Evolutionary conservation across 2,329 filamentous ascomycete species (phyloP).

Genomic region (Diaporthe caulivora): DNA sequence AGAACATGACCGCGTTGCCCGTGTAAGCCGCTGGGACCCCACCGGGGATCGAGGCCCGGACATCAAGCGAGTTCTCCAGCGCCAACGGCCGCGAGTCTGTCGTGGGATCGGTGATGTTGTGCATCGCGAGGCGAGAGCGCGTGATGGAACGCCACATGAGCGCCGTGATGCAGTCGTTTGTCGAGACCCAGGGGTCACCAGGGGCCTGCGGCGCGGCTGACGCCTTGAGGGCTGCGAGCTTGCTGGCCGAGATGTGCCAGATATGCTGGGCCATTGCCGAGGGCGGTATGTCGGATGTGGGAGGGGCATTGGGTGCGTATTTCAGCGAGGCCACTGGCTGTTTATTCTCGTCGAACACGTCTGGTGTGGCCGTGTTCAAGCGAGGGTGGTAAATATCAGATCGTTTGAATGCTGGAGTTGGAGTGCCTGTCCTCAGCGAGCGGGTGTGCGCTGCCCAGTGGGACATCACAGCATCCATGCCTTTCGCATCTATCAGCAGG

Average conservation of each 20-base stretch:
- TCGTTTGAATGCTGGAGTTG: background rate
- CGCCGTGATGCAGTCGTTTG: slow-evolving; percentile 29
- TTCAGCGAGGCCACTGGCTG: slow-evolving; percentile 9
- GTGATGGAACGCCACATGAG: slow-evolving; percentile 27
- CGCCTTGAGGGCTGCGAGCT: slow-evolving; percentile 21
- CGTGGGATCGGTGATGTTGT: background rate
- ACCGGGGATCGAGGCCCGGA: background rate
- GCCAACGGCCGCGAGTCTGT: background rate
- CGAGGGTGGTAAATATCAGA: background rate
- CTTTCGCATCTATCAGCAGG: slow-evolving; percentile 6
- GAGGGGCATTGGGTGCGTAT: slow-evolving; percentile 25
- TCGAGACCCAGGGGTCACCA: slow-evolving; percentile 9
- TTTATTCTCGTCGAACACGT: background rate
- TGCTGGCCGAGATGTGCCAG: slow-evolving; percentile 27
- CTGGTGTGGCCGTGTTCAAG: background rate
- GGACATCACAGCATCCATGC: slow-evolving; percentile 5
- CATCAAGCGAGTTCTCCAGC: slow-evolving; percentile 29
- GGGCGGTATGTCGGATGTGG: slow-evolving; percentile 10
- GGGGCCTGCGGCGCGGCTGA: background rate
- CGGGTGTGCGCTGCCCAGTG: slow-evolving; percentile 25
- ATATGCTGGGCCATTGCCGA: slow-evolving; percentile 30
- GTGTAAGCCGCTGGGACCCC: background rate
- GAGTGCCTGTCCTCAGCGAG: background rate
- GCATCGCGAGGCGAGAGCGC: slow-evolving; percentile 6
- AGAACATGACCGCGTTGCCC: slow-evolving; percentile 31